Evolutionary conservation across 108 stramenopile species (phyloP).

Genomic region (Nannochloropsis granulata): DNA sequence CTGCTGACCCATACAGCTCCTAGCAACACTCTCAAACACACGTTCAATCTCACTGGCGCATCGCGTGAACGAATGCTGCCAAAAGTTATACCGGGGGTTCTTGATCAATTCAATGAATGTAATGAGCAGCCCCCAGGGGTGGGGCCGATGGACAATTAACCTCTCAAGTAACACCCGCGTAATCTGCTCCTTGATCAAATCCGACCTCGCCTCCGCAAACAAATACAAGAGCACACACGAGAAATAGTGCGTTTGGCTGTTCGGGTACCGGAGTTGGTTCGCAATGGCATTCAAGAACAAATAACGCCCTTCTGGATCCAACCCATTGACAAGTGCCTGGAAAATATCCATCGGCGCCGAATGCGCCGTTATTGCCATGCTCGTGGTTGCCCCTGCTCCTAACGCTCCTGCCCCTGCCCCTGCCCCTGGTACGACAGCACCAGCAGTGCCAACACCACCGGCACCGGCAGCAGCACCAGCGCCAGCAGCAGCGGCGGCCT

Average conservation of each 20-base stretch:
- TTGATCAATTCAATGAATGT: constrained; percentile 99
- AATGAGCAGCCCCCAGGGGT: constrained; percentile 86
- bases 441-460: background rate
- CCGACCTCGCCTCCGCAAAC: constrained; percentile 79
- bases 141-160: constrained; percentile 94
- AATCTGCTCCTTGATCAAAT: constrained; percentile 91
- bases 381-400: background rate
- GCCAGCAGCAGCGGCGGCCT: background rate
- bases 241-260: constrained; percentile 98
- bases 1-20: constrained; percentile 53
- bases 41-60: constrained; percentile 95
- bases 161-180: constrained; percentile 93
- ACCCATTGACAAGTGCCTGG: constrained; percentile 60
- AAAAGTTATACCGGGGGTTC: constrained; percentile 93
- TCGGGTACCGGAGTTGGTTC: constrained; percentile 97
- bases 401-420: background rate
- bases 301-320: constrained; percentile 85
- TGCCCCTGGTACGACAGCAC: background rate
- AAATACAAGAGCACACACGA: constrained; percentile 88
- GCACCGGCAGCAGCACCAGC: background rate
- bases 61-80: constrained; percentile 92
- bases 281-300: constrained; percentile 92
- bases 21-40: constrained; percentile 87
- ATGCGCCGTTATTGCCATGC: constrained; percentile 23
- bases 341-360: constrained; percentile 39